Evolutionary conservation across 2,329 filamentous ascomycete genomes (phyloP).

Genomic region (Colletotrichum acutatum): DNA sequence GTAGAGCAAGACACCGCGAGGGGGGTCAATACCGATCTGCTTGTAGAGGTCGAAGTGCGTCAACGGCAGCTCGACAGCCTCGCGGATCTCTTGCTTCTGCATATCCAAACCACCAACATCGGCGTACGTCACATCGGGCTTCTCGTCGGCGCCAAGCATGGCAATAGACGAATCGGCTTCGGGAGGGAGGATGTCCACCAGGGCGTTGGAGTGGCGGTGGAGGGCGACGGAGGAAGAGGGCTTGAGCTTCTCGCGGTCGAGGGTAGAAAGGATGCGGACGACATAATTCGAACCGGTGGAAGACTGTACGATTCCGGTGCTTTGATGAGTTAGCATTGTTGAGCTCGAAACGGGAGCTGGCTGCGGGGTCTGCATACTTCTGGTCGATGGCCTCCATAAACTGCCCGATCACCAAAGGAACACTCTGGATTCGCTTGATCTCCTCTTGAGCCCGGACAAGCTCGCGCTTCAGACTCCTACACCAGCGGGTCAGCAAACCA

Average conservation of each 20-base stretch:
- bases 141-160: constrained; percentile 96
- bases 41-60: constrained; percentile 99
- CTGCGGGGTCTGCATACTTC: constrained; percentile 71
- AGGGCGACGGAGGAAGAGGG: constrained; percentile 97
- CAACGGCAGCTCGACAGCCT: constrained; percentile 95
- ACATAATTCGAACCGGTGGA: constrained; percentile 99
- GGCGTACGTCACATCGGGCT: constrained; percentile 97
- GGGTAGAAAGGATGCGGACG: constrained; percentile 96
- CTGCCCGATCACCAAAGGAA: constrained; percentile 96
- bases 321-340: constrained; percentile 49
- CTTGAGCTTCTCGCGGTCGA: constrained; percentile 98
- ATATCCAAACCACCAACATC: constrained; percentile 98
- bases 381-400: constrained; percentile 99
- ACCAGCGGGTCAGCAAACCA: constrained; percentile 16
- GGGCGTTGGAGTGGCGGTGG: constrained; percentile 97
- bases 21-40: constrained; percentile 98
- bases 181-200: constrained; percentile 98
- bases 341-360: neutral
- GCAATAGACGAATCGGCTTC: constrained; percentile 99
- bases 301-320: constrained; percentile 97
- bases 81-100: constrained; percentile 99
- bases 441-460: constrained; percentile 97
- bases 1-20: constrained; percentile 94
- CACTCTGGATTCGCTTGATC: constrained; percentile 99
- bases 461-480: constrained; percentile 93